Evolutionary conservation across 768 basidiomycete genomes (phyloP).

Genomic region (Lactarius sp.): DNA sequence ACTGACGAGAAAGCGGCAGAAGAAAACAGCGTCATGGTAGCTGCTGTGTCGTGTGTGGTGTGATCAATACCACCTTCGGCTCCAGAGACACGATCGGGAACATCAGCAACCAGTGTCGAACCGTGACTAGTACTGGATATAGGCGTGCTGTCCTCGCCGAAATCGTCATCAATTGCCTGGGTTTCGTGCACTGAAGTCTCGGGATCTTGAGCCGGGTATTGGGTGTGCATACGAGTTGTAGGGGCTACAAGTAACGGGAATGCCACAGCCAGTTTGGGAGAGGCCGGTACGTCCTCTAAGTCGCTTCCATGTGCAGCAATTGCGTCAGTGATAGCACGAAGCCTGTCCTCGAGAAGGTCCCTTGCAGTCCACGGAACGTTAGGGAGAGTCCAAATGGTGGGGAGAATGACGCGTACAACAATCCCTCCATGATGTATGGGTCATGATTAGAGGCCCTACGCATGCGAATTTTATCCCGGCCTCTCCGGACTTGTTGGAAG

Average conservation of each 20-base stretch:
- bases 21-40: not conserved
- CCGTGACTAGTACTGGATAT: slow-evolving; percentile 11
- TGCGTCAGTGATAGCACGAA: slow-evolving; percentile 36
- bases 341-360: slow-evolving; percentile 36
- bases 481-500: slow-evolving; percentile 4
- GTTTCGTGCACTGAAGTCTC: slow-evolving; percentile 3
- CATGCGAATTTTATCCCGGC: slow-evolving; percentile 14
- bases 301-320: slow-evolving; percentile 28
- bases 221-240: not conserved
- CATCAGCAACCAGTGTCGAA: slow-evolving; percentile 14
- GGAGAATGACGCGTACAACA: slow-evolving; percentile 2
- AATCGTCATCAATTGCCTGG: slow-evolving; percentile 6
- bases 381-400: not conserved
- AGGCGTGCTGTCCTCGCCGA: not conserved
- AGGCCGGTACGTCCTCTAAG: not conserved
- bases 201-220: not conserved
- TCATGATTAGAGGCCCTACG: slow-evolving; percentile 5
- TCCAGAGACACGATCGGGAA: not conserved
- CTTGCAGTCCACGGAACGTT: slow-evolving; percentile 22
- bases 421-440: slow-evolving; percentile 9
- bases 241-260: not conserved
- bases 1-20: not conserved
- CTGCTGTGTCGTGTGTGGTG: not conserved
- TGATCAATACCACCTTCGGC: not conserved
- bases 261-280: not conserved